These are phyloP conservation scores for Termitomyces sp. DNA, from an alignment of 768 basidiomycete species.

Conservation along the genomic window DNA sequence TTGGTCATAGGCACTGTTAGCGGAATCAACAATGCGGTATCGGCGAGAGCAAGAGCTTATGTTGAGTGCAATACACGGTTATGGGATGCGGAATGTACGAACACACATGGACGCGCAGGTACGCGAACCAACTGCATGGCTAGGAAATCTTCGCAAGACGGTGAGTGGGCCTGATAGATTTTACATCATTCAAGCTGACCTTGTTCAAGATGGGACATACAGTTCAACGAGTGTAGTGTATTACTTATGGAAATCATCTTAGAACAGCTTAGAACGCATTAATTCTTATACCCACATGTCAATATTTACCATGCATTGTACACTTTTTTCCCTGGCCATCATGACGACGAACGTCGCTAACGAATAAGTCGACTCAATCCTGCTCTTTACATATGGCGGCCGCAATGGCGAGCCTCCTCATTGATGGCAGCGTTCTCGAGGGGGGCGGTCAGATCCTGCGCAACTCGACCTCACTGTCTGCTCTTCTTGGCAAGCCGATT, in stretches of 20 bases:
- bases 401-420: constrained; percentile 23
- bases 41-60: constrained; percentile 79
- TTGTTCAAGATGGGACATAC: constrained; percentile 14
- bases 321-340: not conserved
- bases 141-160: constrained; percentile 60
- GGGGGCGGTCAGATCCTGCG: constrained; percentile 75
- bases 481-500: constrained; percentile 58
- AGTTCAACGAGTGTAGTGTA: constrained; percentile 13
- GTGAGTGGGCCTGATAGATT: constrained; percentile 22
- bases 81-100: constrained; percentile 62
- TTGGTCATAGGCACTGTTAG: constrained; percentile 38
- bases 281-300: constrained; percentile 7
- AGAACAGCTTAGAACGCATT: not conserved
- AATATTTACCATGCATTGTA: constrained; percentile 8
- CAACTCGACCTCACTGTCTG: constrained; percentile 64
- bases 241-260: not conserved
- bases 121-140: constrained; percentile 63
- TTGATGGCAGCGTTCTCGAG: constrained; percentile 51
- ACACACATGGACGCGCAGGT: constrained; percentile 50
- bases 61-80: constrained; percentile 68
- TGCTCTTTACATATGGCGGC: constrained; percentile 6
- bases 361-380: not conserved
- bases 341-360: not conserved
- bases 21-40: constrained; percentile 59
- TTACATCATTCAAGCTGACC: not conserved